Evolutionary conservation across 257 asterid genomes (phyloP), one percentile per base, ranked within the genome.

Genomic region (Cinchona pubescens): DNA sequence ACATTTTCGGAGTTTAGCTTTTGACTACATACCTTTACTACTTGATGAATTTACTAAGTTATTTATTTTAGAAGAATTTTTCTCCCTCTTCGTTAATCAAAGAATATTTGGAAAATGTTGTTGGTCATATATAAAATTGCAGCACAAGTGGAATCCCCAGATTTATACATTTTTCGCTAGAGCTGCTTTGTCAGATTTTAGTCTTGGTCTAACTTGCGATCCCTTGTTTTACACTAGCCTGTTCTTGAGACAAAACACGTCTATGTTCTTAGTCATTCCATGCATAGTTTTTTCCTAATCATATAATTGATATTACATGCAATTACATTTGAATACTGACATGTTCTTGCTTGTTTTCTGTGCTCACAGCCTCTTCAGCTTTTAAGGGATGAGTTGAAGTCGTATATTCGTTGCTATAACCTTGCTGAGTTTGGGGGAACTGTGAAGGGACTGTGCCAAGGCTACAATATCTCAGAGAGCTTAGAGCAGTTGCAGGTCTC

Each of bases 321-420:
- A 29, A 56, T n/a, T 27, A 12, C 65, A 16, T 13, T 14, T 25
- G 40, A 56, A 35, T 23, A 14, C 3, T 38, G 30, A 15, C 16
- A 27, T 56, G 61, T 76, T 68, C 66, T 64, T 4, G 19, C 75
- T 58, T 23, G 19, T 59, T 18, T 27, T 53, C 29, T 58, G 8
- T 58, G 13, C 29, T 19, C 29, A 67, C 87, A 92, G 99, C 98
- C 96, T 76, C 81, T 88, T 23, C 96, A 88, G 75, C 85, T 87
- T 75, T 79, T 92, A 82, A 87, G 86, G 59, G 96, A 90, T 10
- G 98, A 92, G 84, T 85, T 94, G 37, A 92, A 83, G 82, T 79
- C 88, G 27, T 94, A 92, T 69, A 84, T 78, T 62, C 90, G 79
- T 3, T 85, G 86, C 11, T 83, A 92, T 78, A 79, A 79, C 83